Evolutionary conservation across 78 protist species (phyloP).

Genomic region (Protostelium mycophagum): DNA sequence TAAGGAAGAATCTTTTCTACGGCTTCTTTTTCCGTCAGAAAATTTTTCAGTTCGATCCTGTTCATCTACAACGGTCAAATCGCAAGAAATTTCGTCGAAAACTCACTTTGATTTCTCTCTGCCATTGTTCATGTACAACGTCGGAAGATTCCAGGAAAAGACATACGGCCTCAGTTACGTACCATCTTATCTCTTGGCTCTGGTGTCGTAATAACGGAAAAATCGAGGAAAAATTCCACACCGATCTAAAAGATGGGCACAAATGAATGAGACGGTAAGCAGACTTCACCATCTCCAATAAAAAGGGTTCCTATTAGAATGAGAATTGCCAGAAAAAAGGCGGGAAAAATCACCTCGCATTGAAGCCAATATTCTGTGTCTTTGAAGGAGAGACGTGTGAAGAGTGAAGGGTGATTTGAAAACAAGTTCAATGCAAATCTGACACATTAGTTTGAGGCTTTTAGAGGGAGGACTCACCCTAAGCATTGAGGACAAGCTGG

Average conservation of each 20-base stretch:
- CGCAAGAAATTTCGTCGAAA: constrained; percentile 8
- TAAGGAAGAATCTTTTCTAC: not conserved
- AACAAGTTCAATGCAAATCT: not conserved
- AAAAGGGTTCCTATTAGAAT: not conserved
- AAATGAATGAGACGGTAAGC: constrained; percentile 24
- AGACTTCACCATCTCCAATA: constrained; percentile 25
- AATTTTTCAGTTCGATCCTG: not conserved
- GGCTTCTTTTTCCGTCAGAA: not conserved
- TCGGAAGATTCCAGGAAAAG: constrained; percentile 33
- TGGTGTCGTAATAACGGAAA: constrained; percentile 28
- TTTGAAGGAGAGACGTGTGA: not conserved
- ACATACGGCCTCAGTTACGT: constrained; percentile 24
- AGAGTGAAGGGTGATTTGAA: not conserved
- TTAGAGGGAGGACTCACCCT: not conserved
- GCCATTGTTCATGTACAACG: not conserved
- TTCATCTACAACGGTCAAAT: constrained; percentile 22
- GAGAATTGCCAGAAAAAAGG: not conserved
- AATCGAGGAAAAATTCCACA: constrained; percentile 57
- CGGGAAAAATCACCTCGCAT: not conserved
- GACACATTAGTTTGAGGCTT: not conserved
- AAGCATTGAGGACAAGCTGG: not conserved
- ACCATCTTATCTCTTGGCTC: constrained; percentile 30
- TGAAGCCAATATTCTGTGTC: not conserved
- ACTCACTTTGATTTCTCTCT: constrained; percentile 3
- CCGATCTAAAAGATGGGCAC: constrained; percentile 20